These are phyloP conservation scores for Cardamine chenopodiifolia DNA, from an alignment of 345 rosid species.

Conservation along the genomic window DNA sequence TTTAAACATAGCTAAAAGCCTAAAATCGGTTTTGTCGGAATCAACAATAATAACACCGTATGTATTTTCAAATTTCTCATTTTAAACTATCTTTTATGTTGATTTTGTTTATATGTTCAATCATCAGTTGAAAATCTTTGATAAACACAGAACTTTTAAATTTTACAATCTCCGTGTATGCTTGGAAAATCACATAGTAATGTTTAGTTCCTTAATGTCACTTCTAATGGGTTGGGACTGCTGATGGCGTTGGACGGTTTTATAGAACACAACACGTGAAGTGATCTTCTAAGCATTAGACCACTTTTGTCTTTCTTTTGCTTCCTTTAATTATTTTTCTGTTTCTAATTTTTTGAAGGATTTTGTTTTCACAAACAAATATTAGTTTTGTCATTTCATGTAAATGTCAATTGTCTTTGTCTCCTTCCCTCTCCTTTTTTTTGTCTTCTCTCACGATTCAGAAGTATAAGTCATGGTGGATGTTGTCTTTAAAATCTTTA, in stretches of 20 bases:
- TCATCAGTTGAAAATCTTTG: no score
- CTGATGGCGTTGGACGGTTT: constrained; percentile 12
- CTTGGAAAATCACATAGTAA: no score
- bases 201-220: no score
- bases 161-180: no score
- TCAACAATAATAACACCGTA: no score
- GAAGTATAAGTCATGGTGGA: constrained; percentile 24
- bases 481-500: background rate
- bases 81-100: no score
- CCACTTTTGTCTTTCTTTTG: constrained; percentile 22
- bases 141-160: no score
- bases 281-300: constrained; percentile 17
- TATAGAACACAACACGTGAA: constrained; percentile 23
- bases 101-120: background rate
- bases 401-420: constrained; percentile 4
- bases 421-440: background rate
- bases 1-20: no score
- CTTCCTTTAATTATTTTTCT: constrained; percentile 15
- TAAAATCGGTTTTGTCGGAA: no score
- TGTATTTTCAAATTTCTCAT: no score
- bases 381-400: constrained; percentile 20
- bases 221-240: no score
- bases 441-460: constrained; percentile 19
- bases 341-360: background rate
- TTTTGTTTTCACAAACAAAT: background rate